Evolutionary conservation across 2,329 filamentous ascomycete genomes (phyloP).

Genomic region (Colletotrichum sp.): DNA sequence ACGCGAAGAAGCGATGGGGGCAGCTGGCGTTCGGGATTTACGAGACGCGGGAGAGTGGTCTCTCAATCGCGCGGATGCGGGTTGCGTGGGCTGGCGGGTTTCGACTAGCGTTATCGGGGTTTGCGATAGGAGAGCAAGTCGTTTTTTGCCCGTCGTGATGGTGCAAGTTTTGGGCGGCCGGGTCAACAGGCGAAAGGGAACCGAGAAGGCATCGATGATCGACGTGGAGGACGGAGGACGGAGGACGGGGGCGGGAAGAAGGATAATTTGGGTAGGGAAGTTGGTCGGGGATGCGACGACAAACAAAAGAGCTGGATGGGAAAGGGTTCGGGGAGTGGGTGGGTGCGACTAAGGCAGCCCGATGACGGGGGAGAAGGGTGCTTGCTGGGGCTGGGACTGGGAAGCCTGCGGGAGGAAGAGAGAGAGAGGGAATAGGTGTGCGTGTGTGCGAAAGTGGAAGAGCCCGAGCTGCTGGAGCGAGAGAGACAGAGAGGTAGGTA

Average conservation of each 20-base stretch:
- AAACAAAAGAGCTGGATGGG: slow-evolving; percentile 5
- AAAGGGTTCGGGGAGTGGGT: slow-evolving; percentile 12
- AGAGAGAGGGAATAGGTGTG: background rate
- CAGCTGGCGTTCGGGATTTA: background rate
- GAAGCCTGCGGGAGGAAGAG: background rate
- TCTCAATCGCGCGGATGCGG: slow-evolving; percentile 8
- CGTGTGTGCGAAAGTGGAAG: background rate
- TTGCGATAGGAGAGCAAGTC: slow-evolving; percentile 3
- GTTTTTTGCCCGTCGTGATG: background rate
- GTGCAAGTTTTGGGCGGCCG: background rate
- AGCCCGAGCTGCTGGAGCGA: background rate
- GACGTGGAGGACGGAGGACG: slow-evolving; percentile 1
- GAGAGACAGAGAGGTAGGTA: background rate
- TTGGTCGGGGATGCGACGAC: slow-evolving; percentile 17
- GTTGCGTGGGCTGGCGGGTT: background rate
- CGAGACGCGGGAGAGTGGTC: slow-evolving; percentile 5
- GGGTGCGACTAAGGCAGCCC: slow-evolving; percentile 20
- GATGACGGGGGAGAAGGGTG: background rate
- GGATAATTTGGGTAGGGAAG: slow-evolving; percentile 4
- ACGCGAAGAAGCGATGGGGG: slow-evolving; percentile 14
- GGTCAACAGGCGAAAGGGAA: slow-evolving; percentile 14
- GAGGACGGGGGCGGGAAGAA: background rate
- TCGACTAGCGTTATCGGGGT: slow-evolving; percentile 12
- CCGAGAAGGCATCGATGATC: slow-evolving; percentile 21
- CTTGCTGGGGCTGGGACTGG: background rate